Evolutionary conservation across 352 stramenopile genomes (phyloP).

Genomic region (Globisporangium ultimum): DNA sequence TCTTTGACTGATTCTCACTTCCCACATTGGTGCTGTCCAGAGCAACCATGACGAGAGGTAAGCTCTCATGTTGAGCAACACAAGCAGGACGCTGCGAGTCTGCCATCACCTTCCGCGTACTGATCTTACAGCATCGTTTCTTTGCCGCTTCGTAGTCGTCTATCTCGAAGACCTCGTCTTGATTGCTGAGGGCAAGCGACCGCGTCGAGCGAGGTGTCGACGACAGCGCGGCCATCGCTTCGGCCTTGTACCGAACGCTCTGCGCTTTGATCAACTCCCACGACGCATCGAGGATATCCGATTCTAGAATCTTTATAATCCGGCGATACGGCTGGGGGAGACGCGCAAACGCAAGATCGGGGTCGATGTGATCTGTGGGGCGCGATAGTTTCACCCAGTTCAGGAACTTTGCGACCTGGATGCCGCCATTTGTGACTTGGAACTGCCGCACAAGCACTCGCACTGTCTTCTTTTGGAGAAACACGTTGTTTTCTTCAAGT

Average conservation of each 20-base stretch:
- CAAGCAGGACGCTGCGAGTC: neutral
- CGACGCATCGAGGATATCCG: constrained; percentile 53
- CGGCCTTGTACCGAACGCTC: constrained; percentile 38
- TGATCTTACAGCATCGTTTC: constrained; percentile 35
- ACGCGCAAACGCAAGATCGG: constrained; percentile 47
- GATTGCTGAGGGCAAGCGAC: constrained; percentile 9
- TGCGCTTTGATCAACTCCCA: constrained; percentile 43
- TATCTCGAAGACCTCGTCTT: constrained; percentile 4
- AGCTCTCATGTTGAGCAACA: constrained; percentile 3
- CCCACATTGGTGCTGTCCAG: neutral
- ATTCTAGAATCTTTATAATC: constrained; percentile 61
- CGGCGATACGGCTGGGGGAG: constrained; percentile 71
- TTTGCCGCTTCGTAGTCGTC: constrained; percentile 47
- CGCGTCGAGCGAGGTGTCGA: constrained; percentile 19
- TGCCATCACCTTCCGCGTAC: neutral
- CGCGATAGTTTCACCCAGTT: constrained; percentile 50
- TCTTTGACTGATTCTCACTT: neutral
- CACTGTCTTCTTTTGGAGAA: constrained; percentile 22
- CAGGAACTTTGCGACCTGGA: constrained; percentile 41
- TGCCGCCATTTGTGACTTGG: constrained; percentile 31
- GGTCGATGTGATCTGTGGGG: constrained; percentile 56
- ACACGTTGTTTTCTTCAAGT: constrained; percentile 46
- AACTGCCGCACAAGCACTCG: constrained; percentile 41
- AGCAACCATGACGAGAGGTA: constrained; percentile 8
- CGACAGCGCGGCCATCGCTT: constrained; percentile 15